Evolutionary conservation across 75 land plant species (phyloP), one percentile per base, ranked within the genome.

Genomic region (Larix kaempferi): DNA sequence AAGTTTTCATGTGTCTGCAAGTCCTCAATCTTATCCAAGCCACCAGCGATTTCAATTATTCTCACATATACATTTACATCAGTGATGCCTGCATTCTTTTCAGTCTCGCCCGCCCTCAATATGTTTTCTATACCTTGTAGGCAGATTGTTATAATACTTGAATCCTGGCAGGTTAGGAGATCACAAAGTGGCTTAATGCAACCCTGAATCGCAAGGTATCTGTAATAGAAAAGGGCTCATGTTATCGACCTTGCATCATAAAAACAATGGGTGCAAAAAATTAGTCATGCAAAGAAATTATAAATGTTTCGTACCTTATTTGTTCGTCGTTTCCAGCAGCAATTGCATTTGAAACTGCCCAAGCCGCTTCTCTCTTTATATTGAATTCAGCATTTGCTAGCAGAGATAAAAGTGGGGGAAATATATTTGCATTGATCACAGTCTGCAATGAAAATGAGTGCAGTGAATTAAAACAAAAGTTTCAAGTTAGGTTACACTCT

Each of bases 71-170:
- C 23, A 55, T 84, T 84, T 73, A 76, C 7, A 55, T 71, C 82
- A 29, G 81, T 85, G 72, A 72, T 74, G 49, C 93, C 89, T 64
- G 72, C 23, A 60, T 92, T 88, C 82, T 88, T 94, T 63, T 94
- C 97, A 13, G 86, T 81, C 65, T 94, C 97, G 37, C 96, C 94
- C 12, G 86, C 93, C 80, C 87, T 94, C 78, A 94, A 59, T 35
- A 94, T 92, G 84, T 94, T 93, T 63, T 93, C 98, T n/a, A 95
- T 89, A 0, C 93, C 98, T 74, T 93, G 92, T 4, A 95, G 87
- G 74, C 92, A 90, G 15, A 95, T 96, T 7, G 87, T 84, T 4
- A 95, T 86, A 57, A 89, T 93, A 35, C 91, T 76, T n/a, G 96
- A 76, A 69, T 95, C 94, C 14, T 92, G 86, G 77, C 96, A 95